These are phyloP conservation scores for Coriolopsis trogii DNA, from an alignment of 1,284 basidiomycete genomes.

Conservation along the genomic window DNA sequence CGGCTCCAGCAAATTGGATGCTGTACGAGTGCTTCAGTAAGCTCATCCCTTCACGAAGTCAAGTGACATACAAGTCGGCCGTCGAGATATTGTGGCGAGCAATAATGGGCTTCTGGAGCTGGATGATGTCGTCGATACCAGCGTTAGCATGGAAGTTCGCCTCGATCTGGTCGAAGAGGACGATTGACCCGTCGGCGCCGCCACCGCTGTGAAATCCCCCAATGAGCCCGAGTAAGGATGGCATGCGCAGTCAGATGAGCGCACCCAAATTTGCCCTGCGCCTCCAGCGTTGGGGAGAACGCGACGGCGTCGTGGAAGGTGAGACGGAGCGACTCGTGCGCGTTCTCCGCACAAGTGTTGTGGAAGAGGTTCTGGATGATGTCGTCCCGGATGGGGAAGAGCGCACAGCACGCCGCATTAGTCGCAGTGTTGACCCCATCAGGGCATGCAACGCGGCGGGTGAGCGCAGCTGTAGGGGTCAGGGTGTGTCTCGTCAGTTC, in stretches of 20 bases:
- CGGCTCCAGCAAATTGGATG: slow-evolving; percentile 33
- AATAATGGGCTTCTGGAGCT: slow-evolving; percentile 23
- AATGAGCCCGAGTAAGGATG: neutral
- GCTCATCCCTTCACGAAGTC: neutral
- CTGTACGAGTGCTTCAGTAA: slow-evolving; percentile 7
- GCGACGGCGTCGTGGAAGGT: slow-evolving; percentile 17
- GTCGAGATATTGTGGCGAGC: slow-evolving; percentile 25
- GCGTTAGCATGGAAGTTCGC: slow-evolving; percentile 8
- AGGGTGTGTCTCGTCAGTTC: neutral
- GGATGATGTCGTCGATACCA: slow-evolving; percentile 31
- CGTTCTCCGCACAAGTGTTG: slow-evolving; percentile 3
- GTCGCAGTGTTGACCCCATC: slow-evolving; percentile 3
- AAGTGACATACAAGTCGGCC: slow-evolving; percentile 17
- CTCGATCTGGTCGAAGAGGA: neutral
- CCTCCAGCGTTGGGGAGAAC: slow-evolving; percentile 4
- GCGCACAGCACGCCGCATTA: slow-evolving; percentile 5
- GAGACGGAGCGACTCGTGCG: slow-evolving; percentile 3
- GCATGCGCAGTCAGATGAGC: neutral
- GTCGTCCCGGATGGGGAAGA: slow-evolving; percentile 7
- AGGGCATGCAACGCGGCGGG: neutral
- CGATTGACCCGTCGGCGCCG: slow-evolving; percentile 17
- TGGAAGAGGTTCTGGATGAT: slow-evolving; percentile 1
- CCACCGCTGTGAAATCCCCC: neutral
- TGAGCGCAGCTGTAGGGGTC: slow-evolving; percentile 17
- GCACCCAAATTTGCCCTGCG: slow-evolving; percentile 10